Conservation (phyloP, 2,329 filamentous ascomycete species). For the Aureobasidium musti region DNA sequence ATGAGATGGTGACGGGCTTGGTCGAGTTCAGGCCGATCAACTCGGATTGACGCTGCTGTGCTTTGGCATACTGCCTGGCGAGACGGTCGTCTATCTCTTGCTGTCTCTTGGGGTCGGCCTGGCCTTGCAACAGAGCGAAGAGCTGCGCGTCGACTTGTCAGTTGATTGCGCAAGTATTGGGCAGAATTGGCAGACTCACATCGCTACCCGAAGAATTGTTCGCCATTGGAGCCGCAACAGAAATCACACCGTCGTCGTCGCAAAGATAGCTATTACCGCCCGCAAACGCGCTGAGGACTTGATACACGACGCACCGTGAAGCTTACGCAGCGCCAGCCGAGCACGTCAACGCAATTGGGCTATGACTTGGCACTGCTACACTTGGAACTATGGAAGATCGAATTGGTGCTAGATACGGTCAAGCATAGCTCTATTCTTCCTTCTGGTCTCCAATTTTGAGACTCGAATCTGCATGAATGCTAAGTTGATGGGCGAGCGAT, state of each 20-base stretch:
- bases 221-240: slow-evolving; percentile 28
- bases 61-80: slow-evolving; percentile 60
- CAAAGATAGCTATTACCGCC: slow-evolving; percentile 1
- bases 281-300: slow-evolving; percentile 5
- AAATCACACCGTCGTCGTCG: slow-evolving; percentile 21
- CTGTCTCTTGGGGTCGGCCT: slow-evolving; percentile 61
- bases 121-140: slow-evolving; percentile 61
- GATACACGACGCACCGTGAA: neutral
- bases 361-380: neutral
- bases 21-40: slow-evolving; percentile 79
- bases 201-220: slow-evolving; percentile 20
- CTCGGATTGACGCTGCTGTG: slow-evolving; percentile 64
- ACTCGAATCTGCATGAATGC: too few relatives aligned
- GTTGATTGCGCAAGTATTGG: neutral
- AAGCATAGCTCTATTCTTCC: neutral
- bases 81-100: slow-evolving; percentile 62
- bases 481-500: neutral
- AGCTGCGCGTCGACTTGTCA: slow-evolving; percentile 46
- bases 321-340: neutral
- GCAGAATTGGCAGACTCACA: neutral
- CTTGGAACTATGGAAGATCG: too few relatives aligned
- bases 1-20: slow-evolving; percentile 83
- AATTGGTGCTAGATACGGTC: too few relatives aligned
- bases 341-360: neutral
- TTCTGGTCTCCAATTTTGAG: too few relatives aligned